phyloP scores from a whole-genome alignment of 257 asterid species.

The Primulina eburnea region DNA sequence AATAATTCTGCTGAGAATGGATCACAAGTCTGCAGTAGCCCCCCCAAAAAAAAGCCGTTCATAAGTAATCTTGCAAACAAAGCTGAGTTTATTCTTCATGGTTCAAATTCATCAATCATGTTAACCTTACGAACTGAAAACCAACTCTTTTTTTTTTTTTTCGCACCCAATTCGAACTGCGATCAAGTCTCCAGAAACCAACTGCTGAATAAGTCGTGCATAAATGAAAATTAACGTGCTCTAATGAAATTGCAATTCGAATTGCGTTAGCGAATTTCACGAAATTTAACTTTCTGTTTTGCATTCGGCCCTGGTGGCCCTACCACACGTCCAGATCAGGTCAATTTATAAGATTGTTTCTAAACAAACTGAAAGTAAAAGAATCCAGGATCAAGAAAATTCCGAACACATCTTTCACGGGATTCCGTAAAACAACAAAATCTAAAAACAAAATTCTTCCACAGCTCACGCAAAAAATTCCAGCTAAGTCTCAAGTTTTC shows the following conservation, averaged over 20 bases:
- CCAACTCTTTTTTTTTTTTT: background rate
- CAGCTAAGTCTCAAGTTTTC: background rate
- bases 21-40: conserved; percentile 63
- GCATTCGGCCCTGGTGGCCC: background rate
- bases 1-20: conserved; percentile 78
- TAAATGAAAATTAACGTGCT: background rate
- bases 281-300: background rate
- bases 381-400: background rate
- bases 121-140: background rate
- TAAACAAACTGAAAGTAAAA: background rate
- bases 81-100: background rate
- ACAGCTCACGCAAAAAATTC: background rate
- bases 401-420: background rate
- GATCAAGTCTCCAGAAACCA: background rate
- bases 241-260: background rate
- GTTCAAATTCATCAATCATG: background rate
- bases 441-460: background rate
- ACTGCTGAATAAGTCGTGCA: background rate
- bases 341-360: background rate
- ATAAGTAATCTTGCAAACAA: background rate
- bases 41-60: background rate
- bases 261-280: background rate
- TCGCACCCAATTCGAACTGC: background rate
- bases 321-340: background rate
- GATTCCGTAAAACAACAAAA: background rate